Percentiles rank a stretch among this genome's conserved stretches.
Conservation (phyloP, 2,329 filamentous ascomycete genomes). For the Pseudocercospora cruenta region DNA sequence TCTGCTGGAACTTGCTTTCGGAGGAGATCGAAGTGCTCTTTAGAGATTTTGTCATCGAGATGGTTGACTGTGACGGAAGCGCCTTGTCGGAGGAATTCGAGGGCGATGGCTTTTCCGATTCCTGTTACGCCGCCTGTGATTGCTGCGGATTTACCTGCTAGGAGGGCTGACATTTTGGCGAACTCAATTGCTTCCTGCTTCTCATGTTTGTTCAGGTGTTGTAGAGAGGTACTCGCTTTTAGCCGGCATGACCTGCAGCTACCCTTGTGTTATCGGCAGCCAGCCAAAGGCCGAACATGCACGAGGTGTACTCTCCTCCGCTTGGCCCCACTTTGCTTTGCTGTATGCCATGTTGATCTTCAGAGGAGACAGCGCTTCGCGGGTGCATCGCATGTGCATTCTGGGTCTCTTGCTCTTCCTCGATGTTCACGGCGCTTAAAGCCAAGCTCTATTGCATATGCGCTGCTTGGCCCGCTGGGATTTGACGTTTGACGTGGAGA, state of each 20-base stretch:
- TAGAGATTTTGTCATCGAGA: slow-evolving; percentile 60
- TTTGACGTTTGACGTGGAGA: not conserved
- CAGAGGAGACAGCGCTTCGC: not conserved
- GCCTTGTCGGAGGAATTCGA: slow-evolving; percentile 77
- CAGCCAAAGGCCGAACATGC: slow-evolving; percentile 1
- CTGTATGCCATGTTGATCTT: not conserved
- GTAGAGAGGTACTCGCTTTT: not conserved
- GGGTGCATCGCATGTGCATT: not conserved
- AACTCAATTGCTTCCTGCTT: not conserved
- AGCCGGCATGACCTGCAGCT: slow-evolving; percentile 30
- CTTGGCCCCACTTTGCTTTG: not conserved
- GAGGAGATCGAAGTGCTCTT: slow-evolving; percentile 53
- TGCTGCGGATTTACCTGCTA: slow-evolving; percentile 75
- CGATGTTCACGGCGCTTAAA: not conserved
- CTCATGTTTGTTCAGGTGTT: not conserved
- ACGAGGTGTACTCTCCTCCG: slow-evolving; percentile 4
- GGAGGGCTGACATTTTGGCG: slow-evolving; percentile 46
- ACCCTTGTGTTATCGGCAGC: not conserved
- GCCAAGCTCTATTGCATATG: not conserved
- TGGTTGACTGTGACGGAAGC: slow-evolving; percentile 81
- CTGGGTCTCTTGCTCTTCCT: too few species aligned
- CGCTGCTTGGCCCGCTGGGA: not conserved
- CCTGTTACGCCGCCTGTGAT: slow-evolving; percentile 86
- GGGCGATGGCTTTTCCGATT: slow-evolving; percentile 81
- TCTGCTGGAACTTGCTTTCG: slow-evolving; percentile 40